Conservation (phyloP, 2,329 filamentous ascomycete species). For the Colletotrichum scovillei region DNA sequence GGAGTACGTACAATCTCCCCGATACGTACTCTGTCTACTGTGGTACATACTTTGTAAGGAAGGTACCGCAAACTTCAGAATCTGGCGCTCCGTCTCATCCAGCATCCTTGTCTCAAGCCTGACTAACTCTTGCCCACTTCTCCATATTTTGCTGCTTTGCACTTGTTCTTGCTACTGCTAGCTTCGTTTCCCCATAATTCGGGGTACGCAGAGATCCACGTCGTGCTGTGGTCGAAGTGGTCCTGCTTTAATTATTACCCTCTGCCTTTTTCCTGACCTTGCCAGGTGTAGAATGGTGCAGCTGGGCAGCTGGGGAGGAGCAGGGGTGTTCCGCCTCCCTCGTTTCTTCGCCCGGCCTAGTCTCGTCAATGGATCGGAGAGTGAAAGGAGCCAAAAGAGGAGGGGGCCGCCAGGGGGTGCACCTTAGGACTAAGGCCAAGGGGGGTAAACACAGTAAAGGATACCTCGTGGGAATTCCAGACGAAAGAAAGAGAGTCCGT, state of each 20-base stretch:
- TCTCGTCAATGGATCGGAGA: slow-evolving; percentile 31
- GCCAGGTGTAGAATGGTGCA: slow-evolving; percentile 24
- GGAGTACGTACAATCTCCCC: neutral
- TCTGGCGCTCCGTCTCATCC: slow-evolving; percentile 18
- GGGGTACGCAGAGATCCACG: slow-evolving; percentile 12
- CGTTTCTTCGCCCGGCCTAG: slow-evolving; percentile 13
- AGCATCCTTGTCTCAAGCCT: slow-evolving; percentile 25
- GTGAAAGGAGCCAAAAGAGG: slow-evolving; percentile 6
- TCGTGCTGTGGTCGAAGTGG: neutral
- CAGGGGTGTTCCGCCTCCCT: slow-evolving; percentile 11
- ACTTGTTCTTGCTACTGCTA: neutral
- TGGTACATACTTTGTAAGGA: neutral
- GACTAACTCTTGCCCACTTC: slow-evolving; percentile 29
- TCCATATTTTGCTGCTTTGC: slow-evolving; percentile 21
- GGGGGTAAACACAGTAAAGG: neutral
- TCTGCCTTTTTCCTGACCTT: slow-evolving; percentile 4
- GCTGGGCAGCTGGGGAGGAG: neutral
- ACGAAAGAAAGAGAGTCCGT: slow-evolving; percentile 35
- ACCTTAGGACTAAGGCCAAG: no score
- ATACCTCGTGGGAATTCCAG: slow-evolving; percentile 30
- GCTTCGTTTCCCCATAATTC: slow-evolving; percentile 32
- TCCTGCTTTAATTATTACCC: slow-evolving; percentile 28
- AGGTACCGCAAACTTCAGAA: neutral
- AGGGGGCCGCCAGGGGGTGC: no score
- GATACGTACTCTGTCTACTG: neutral